A percentile compares a stretch with the other conserved stretches of the same genome.
Conservation (phyloP, 495 filamentous ascomycete species). For the Lasiosphaeria miniovina region DNA sequence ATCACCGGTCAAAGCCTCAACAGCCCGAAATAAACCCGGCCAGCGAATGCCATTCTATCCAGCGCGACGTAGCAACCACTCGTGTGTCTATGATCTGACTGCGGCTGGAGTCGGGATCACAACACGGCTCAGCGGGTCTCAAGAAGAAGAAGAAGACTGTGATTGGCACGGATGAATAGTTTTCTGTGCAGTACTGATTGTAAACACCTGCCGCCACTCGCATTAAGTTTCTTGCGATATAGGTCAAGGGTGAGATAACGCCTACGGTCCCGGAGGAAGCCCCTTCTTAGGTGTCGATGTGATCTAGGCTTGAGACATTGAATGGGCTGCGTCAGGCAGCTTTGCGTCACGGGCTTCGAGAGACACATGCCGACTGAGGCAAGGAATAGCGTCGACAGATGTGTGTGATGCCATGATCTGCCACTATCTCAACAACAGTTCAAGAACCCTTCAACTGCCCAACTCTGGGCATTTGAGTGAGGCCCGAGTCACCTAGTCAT, state of each 20-base stretch:
- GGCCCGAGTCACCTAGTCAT: too few relatives aligned
- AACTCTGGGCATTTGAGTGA: too few relatives aligned
- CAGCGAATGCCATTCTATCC: too few relatives aligned
- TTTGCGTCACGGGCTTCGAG: background rate
- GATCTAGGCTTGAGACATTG: background rate
- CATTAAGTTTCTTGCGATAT: slow-evolving; percentile 14
- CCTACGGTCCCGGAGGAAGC: background rate
- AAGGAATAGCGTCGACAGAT: background rate
- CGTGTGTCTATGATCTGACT: too few relatives aligned
- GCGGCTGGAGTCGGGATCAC: background rate
- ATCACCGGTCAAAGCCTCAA: too few relatives aligned
- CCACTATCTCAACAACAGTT: too few relatives aligned
- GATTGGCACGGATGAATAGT: slow-evolving; percentile 29
- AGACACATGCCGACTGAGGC: background rate
- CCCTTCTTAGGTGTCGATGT: slow-evolving; percentile 1
- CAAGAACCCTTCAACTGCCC: too few relatives aligned
- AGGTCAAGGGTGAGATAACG: slow-evolving; percentile 12
- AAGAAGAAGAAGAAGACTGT: background rate
- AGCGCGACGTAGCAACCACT: too few relatives aligned
- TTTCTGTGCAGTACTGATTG: slow-evolving; percentile 20
- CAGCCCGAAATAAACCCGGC: too few relatives aligned
- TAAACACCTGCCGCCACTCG: slow-evolving; percentile 5
- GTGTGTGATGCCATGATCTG: too few relatives aligned
- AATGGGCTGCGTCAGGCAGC: slow-evolving; percentile 1
- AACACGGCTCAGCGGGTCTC: background rate